Percentiles rank a stretch among this genome's conserved stretches.
phyloP scores from a whole-genome alignment of 352 stramenopile genomes.

The Pythium dissotocum region DNA sequence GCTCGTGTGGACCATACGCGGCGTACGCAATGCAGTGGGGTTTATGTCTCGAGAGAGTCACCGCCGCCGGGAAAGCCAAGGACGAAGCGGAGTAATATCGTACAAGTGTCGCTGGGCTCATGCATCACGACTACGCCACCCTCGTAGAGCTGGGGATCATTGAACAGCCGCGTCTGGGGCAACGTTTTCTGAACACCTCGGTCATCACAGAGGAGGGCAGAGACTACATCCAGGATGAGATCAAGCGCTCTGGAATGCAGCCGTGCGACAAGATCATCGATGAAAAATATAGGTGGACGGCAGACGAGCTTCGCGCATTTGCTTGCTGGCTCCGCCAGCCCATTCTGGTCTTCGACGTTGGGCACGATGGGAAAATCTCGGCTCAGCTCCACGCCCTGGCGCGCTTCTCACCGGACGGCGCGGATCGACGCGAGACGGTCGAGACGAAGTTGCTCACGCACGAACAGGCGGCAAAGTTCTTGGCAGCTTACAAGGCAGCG shows the following conservation, averaged over 20 bases:
- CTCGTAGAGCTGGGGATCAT: background rate
- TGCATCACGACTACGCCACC: background rate
- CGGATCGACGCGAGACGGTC: background rate
- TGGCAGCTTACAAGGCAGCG: background rate
- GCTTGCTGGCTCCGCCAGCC: background rate
- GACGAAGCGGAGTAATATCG: background rate
- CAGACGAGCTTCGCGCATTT: background rate
- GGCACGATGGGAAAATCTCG: background rate
- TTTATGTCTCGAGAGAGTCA: background rate
- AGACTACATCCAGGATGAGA: background rate
- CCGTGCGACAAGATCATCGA: background rate
- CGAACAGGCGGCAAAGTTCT: background rate
- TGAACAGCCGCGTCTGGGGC: background rate
- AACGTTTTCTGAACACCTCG: background rate
- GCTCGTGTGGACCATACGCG: background rate
- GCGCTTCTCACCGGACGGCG: background rate
- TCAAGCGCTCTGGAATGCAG: background rate
- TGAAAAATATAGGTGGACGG: background rate
- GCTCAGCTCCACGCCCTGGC: background rate
- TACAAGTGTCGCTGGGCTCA: background rate
- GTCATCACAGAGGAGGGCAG: background rate
- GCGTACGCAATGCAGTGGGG: background rate
- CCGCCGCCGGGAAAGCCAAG: too few relatives aligned
- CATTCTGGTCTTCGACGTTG: background rate
- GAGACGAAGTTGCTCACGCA: background rate